phyloP scores from a whole-genome alignment of 2,329 filamentous ascomycete genomes.

The Aspergillus melleus region DNA sequence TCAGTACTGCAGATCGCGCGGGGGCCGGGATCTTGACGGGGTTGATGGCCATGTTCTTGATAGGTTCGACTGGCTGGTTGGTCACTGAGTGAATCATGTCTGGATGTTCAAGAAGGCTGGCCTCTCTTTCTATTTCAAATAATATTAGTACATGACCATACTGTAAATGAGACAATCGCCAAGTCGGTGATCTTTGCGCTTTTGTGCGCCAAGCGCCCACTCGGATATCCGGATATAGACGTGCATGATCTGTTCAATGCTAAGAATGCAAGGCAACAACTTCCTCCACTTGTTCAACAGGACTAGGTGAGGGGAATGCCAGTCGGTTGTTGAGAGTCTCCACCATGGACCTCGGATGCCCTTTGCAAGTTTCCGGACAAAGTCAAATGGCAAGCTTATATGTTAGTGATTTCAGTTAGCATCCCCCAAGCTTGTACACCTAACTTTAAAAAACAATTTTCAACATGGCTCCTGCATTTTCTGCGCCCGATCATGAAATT shows the following conservation, averaged over 20 bases:
- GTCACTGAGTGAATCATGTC: slow-evolving; percentile 29
- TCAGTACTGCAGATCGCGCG: slow-evolving; percentile 39
- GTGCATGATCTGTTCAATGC: neutral
- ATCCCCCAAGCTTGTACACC: no score
- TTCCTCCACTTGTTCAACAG: neutral
- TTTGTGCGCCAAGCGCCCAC: neutral
- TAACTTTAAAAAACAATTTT: neutral
- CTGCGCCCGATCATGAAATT: slow-evolving; percentile 27
- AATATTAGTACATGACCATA: neutral
- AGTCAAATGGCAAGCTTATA: neutral
- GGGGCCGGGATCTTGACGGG: slow-evolving; percentile 47
- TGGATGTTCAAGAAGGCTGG: neutral
- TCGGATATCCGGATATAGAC: neutral
- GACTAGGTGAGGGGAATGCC: neutral
- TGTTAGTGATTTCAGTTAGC: neutral
- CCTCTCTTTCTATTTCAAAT: neutral
- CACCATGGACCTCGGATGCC: neutral
- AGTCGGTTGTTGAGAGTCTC: neutral
- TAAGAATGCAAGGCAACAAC: neutral
- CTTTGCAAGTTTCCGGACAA: neutral
- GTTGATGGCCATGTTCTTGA: slow-evolving; percentile 34
- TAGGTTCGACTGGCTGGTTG: slow-evolving; percentile 40
- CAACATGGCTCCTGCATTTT: neutral
- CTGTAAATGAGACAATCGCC: neutral
- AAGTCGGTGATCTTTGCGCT: neutral